Evolutionary conservation across 768 basidiomycete genomes (phyloP).

Genomic region (Pholiota conissans): DNA sequence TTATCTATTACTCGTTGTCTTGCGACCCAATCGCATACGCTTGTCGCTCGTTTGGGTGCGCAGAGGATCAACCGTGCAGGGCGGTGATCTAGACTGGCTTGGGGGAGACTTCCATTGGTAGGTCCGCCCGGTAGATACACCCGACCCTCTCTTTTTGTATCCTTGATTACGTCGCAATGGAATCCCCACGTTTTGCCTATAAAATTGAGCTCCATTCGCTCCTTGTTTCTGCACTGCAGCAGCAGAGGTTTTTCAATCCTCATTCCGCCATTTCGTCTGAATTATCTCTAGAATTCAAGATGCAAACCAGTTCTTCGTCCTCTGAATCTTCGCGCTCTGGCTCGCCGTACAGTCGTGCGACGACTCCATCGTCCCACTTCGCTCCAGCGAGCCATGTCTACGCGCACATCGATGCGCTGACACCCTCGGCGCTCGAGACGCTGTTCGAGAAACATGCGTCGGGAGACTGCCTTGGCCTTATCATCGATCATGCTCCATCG

Average conservation of each 20-base stretch:
- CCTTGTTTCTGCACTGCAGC: neutral
- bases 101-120: neutral
- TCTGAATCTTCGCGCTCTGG: conserved; percentile 33
- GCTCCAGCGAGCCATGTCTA: conserved; percentile 22
- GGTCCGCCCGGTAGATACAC: neutral
- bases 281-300: neutral
- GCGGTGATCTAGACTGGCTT: neutral
- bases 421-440: conserved; percentile 21
- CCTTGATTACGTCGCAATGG: conserved; percentile 2
- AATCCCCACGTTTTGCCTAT: conserved; percentile 4
- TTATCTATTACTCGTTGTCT: conserved; percentile 3
- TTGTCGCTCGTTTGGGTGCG: neutral
- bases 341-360: conserved; percentile 33
- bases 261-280: too few relatives aligned
- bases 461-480: conserved; percentile 29
- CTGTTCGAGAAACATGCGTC: conserved; percentile 35
- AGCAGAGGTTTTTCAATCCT: neutral
- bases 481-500: conserved; percentile 12
- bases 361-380: conserved; percentile 28
- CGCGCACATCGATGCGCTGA: conserved; percentile 18
- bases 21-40: neutral
- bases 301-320: conserved; percentile 22
- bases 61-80: neutral
- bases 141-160: neutral
- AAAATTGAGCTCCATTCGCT: conserved; percentile 1